Base-by-base conservation (phyloP, 2,329 filamentous ascomycete genomes). In the Penicillium italicum region DNA sequence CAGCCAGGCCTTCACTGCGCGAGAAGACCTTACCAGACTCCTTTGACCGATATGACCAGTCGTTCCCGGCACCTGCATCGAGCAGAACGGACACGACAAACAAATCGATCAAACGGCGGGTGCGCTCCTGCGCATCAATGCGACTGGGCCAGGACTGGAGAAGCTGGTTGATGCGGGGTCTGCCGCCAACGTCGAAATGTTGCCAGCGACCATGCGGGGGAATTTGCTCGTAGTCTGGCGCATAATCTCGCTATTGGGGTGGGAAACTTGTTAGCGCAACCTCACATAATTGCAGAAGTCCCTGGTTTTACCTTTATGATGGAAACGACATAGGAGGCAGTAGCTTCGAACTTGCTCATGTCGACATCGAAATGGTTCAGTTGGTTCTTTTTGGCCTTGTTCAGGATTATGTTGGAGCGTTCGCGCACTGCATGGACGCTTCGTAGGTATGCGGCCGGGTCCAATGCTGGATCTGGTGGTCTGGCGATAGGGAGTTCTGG, bases 21-120 rank as follows among this genome's bases (percentile, higher is more conserved):
- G 85, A 82, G 74, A 93, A 97, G 38, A 88, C 74, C 59, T 86
- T 88, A 54, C 90, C 91, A 61, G 91, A 95, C 69, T 96, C 91
- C 60, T 87, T 87, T 70, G 91, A 96, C 78, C 90, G 94, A 77
- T 96, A 99, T 64, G 86, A 87, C 94, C 94, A 99, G 62, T 85
- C 82, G 3, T 86, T 93, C 38, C 94, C 94, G 2, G 94, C 91
- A 38, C 94, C 94, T 5, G 94, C 82, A 59, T 85, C 82, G 0
- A 85, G 72, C 33, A 85, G 74, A 4, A 85, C 82, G 0, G 83
- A 85, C 2, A 85, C 81, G 36, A 86, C 79, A 67, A 86, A 86
- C 11, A 87, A 71, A 56, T 87, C 84, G 50, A 85, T 80, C 30
- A 86, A 69, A 0, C 82, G 78, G 12, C 83, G 80, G 0, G 80